Evolutionary conservation across 2,329 filamentous ascomycete genomes (phyloP).

Genomic region (Aspergillus flavus): DNA sequence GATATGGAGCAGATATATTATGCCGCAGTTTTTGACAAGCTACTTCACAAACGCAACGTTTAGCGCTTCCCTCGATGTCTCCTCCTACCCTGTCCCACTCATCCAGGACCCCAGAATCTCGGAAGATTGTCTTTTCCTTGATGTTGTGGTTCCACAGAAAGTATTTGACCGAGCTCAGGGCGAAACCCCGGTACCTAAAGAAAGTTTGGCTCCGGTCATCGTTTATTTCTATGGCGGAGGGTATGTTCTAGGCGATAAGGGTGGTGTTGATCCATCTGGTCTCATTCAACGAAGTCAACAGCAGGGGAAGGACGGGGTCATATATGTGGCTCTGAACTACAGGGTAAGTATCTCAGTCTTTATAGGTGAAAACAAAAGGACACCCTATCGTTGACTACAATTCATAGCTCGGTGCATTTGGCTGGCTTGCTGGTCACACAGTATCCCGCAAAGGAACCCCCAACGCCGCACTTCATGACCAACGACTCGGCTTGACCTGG

Average conservation of each 20-base stretch:
- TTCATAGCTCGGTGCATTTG: constrained; percentile 49
- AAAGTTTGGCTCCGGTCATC: constrained; percentile 34
- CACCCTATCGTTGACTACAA: constrained; percentile 2
- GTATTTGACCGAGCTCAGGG: constrained; percentile 30
- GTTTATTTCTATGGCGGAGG: constrained; percentile 36
- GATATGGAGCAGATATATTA: constrained; percentile 45
- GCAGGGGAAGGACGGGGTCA: constrained; percentile 40
- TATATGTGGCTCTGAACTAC: constrained; percentile 54
- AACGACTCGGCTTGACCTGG: constrained; percentile 61
- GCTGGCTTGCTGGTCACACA: constrained; percentile 48
- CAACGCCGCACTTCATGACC: constrained; percentile 57
- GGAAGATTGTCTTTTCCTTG: constrained; percentile 43
- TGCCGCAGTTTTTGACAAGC: constrained; percentile 22
- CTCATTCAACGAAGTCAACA: constrained; percentile 46
- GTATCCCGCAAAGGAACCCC: constrained; percentile 41
- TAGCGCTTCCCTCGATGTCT: constrained; percentile 24
- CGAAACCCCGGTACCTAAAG: neutral
- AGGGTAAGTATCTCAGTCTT: constrained; percentile 30
- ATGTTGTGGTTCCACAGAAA: constrained; percentile 38
- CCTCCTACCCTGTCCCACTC: constrained; percentile 23
- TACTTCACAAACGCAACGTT: constrained; percentile 17
- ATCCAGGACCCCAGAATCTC: constrained; percentile 28
- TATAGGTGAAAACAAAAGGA: neutral
- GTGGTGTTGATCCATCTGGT: constrained; percentile 38
- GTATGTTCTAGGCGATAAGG: constrained; percentile 22